Evolutionary conservation across 1,284 basidiomycete genomes (phyloP), one percentile per base, ranked within the genome.

Genomic region (Naganishia liquefaciens): DNA sequence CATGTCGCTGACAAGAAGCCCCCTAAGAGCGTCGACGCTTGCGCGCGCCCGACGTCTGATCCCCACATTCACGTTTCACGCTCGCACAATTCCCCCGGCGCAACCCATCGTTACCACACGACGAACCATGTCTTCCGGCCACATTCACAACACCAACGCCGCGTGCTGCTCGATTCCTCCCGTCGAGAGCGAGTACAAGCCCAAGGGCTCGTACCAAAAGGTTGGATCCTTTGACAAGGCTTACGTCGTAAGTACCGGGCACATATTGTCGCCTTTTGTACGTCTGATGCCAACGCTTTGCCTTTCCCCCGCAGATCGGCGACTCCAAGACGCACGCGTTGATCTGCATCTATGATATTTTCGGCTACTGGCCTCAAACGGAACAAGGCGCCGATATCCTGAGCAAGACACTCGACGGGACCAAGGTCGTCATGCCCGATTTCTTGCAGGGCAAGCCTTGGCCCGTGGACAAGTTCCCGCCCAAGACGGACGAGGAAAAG

Each of bases 151-250:
- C 52, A 13, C 44, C 42, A 55, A 55, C 62, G 21, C 23, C 76
- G 81, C 79, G n/a, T 82, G 81, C 76, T 82, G 81, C 77, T 73
- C 72, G 57, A 75, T 81, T 62, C 79, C 81, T 28, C 80, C 81
- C 50, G 80, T 80, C 63, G 69, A 80, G 73, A 77, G 77, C 58
- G 74, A 80, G 63, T 82, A 82, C 76, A 75, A 78, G n/a, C 76
- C 80, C 68, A 80, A 80, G 74, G 81, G 81, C 39, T 63, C 68
- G 7, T 80, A 74, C 57, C 74, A 75, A 27, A 67, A 81, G 66
- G 70, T 74, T 33, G 80, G 75, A 43, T 17, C 28, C 23, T 67
- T 63, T 42, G 70, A 77, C 66, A 80, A 79, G 72, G 73, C 76
- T 17, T 80, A 80, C 67, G 68, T 67, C 10, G 67, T 71, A 37